Percentiles rank a stretch among this genome's conserved stretches.
Evolutionary conservation across 257 asterid species (phyloP).

Genomic region (Solanum megistacrolobum): DNA sequence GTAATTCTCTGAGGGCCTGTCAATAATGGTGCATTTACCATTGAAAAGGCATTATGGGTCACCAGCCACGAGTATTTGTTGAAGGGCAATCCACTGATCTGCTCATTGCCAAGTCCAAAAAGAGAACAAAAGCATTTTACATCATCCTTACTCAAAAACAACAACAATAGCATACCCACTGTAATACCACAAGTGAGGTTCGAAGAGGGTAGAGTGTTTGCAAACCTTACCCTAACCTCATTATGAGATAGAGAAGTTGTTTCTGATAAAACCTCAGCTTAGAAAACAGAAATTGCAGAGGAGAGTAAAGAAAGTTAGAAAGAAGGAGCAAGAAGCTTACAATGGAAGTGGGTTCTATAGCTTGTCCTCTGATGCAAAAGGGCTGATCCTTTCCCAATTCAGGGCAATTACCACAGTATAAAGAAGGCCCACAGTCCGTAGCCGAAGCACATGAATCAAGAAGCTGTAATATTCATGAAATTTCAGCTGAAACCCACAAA

Average conservation of each 20-base stretch:
- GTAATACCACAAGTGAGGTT: background rate
- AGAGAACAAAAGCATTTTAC: background rate
- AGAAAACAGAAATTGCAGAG: background rate
- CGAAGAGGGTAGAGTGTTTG: background rate
- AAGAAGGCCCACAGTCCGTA: constrained; percentile 66
- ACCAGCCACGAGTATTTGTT: constrained; percentile 93
- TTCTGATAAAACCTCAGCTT: background rate
- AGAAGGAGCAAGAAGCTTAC: constrained; percentile 22
- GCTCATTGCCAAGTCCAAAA: background rate
- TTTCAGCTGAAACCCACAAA: constrained; percentile 14
- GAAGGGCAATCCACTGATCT: constrained; percentile 83
- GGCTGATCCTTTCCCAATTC: constrained; percentile 62
- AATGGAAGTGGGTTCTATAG: constrained; percentile 58
- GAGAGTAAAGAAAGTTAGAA: background rate
- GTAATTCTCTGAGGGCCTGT: constrained; percentile 80
- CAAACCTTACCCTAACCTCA: background rate
- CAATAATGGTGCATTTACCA: constrained; percentile 68
- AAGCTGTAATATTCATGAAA: constrained; percentile 38
- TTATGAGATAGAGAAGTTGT: background rate
- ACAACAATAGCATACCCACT: background rate
- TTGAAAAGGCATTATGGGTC: constrained; percentile 91
- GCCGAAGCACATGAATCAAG: constrained; percentile 61
- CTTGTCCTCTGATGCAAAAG: constrained; percentile 84
- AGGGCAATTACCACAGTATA: constrained; percentile 89
- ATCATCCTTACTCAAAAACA: background rate